These are phyloP conservation scores for Eremothecium coryli DNA, from an alignment of 1,139 yeast genomes.

Conservation along the genomic window DNA sequence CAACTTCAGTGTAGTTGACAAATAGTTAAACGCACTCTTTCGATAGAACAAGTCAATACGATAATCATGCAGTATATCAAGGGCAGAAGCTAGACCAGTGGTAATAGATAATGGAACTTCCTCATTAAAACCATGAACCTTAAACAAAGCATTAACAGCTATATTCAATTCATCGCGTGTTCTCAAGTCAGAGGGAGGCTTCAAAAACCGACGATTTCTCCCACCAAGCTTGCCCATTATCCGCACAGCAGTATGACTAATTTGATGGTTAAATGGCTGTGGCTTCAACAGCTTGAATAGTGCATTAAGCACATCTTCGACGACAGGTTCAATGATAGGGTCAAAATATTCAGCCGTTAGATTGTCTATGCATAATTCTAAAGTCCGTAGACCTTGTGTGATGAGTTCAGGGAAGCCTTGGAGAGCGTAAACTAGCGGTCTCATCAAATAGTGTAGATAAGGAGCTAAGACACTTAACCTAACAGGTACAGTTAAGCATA, in stretches of 20 bases:
- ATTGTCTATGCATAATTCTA: slow-evolving; percentile 95
- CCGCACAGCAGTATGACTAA: slow-evolving; percentile 88
- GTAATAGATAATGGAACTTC: slow-evolving; percentile 67
- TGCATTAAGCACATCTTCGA: slow-evolving; percentile 88
- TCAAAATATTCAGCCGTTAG: slow-evolving; percentile 94
- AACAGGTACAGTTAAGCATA: slow-evolving; percentile 93
- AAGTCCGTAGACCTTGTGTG: slow-evolving; percentile 85
- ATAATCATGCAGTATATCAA: slow-evolving; percentile 55
- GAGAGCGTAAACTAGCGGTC: slow-evolving; percentile 84
- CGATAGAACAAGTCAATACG: slow-evolving; percentile 60
- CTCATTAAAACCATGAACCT: slow-evolving; percentile 57
- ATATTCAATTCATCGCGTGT: slow-evolving; percentile 53
- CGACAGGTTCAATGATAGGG: slow-evolving; percentile 92
- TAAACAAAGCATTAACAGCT: slow-evolving; percentile 58
- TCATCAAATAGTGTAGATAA: slow-evolving; percentile 75
- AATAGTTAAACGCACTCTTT: slow-evolving; percentile 65
- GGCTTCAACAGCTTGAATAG: slow-evolving; percentile 89
- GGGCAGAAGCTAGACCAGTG: slow-evolving; percentile 73
- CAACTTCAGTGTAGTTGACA: slow-evolving; percentile 57
- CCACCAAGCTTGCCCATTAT: slow-evolving; percentile 95
- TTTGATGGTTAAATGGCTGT: slow-evolving; percentile 80
- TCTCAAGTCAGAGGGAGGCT: slow-evolving; percentile 58
- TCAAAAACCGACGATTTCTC: slow-evolving; percentile 75
- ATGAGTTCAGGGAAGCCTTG: slow-evolving; percentile 88
- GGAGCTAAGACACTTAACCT: slow-evolving; percentile 88